These are phyloP conservation scores for Acer saccharum DNA, from an alignment of 345 rosid species.

Conservation along the genomic window DNA sequence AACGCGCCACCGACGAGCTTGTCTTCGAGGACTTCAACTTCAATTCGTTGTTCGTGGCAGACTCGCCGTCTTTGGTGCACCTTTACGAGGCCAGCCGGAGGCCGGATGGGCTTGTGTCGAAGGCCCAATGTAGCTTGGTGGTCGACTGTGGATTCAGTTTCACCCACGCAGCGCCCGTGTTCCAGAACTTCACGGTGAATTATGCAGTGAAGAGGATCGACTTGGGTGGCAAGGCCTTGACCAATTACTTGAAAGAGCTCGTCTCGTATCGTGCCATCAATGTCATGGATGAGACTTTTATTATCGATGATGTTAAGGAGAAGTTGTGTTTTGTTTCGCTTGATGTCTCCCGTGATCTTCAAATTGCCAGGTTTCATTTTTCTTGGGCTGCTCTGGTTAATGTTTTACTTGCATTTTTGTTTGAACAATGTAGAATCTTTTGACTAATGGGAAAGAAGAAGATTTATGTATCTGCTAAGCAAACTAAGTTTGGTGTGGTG, in stretches of 20 bases:
- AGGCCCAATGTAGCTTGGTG: slow-evolving; percentile 75
- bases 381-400: no score
- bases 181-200: slow-evolving; percentile 70
- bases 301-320: slow-evolving; percentile 94
- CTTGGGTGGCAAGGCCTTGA: slow-evolving; percentile 90
- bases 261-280: slow-evolving; percentile 78
- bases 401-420: no score
- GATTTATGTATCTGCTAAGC: no score
- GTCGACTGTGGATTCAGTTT: slow-evolving; percentile 93
- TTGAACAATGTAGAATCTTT: no score
- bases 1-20: slow-evolving; percentile 82
- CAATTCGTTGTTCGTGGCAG: slow-evolving; percentile 62
- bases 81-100: slow-evolving; percentile 77
- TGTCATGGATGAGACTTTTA: slow-evolving; percentile 83
- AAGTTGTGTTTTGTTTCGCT: slow-evolving; percentile 90
- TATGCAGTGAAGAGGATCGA: slow-evolving; percentile 82
- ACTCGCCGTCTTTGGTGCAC: slow-evolving; percentile 75
- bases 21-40: slow-evolving; percentile 92
- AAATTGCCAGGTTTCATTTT: slow-evolving; percentile 47
- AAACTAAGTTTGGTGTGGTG: no score
- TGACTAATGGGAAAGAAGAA: no score
- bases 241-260: slow-evolving; percentile 86
- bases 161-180: slow-evolving; percentile 82
- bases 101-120: slow-evolving; percentile 57
- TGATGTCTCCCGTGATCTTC: slow-evolving; percentile 68